Base-by-base conservation (phyloP, 805 yeast genomes). In the Komagataella mondaviorum region DNA sequence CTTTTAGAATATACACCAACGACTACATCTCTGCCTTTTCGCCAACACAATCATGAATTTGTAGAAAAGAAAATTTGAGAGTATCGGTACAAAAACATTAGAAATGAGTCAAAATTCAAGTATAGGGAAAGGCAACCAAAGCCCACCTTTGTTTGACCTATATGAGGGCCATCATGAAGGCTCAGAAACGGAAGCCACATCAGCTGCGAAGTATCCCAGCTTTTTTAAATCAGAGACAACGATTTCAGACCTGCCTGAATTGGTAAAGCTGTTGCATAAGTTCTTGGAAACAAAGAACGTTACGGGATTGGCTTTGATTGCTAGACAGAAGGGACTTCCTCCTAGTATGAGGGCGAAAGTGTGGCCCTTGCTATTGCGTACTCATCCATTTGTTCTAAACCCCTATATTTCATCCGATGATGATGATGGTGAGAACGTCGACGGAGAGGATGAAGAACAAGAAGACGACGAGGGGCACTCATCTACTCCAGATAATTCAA, bases 261-360 rank as follows among this genome's bases (percentile, higher is more conserved):
- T 30, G 39, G 39, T 30, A 14, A 30, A 30, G 4, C n/a, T 30
- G 8, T 30, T 30, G 39, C 39, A 30, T 30, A 30, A 30, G 39
- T 30, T 30, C 14, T 4, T 30, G 6, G 39, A 68, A 48, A 71
- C 72, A 16, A 78, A 77, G 52, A 85, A 90, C 60, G 82, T 82
- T 52, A 80, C 82, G 48, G 87, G 89, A 0, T 66, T 90, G 48
- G 95, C 97, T 1, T 70, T 80, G 56, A 65, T 90, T 6, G 91
- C 96, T 4, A 74, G 96, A 55, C 89, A 83, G 56, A 71, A 80
- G 52, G 97, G 98, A 3, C 71, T 89, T 23, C 97, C 97, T 1
- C 91, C 95, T 1, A 75, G 80, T 52, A 70, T 88, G 51, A 73
- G 98, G 54, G 80, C 79, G 56, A 71, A 75, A 52, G 85, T 87